Evolutionary conservation across 2,329 filamentous ascomycete genomes (phyloP).

Genomic region (Didymella segeticola): DNA sequence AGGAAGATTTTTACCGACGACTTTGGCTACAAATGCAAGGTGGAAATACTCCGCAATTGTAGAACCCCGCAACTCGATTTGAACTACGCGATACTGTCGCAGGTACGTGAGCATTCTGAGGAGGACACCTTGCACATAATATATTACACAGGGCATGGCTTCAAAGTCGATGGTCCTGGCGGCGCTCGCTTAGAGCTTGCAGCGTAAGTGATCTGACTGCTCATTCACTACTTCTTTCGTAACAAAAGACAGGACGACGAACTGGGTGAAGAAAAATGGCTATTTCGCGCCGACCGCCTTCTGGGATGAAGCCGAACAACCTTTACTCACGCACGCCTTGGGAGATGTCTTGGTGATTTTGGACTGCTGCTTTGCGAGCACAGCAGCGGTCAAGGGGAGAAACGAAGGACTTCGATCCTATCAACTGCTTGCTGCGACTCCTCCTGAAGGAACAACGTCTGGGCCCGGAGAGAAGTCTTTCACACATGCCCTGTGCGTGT

Average conservation of each 20-base stretch:
- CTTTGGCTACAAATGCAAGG: too few species aligned
- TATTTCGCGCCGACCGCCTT: background rate
- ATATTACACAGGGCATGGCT: background rate
- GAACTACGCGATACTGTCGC: too few species aligned
- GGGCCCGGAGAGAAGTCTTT: slow-evolving; percentile 11
- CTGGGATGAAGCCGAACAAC: slow-evolving; percentile 31
- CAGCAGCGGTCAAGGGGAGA: slow-evolving; percentile 17
- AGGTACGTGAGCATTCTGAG: too few species aligned
- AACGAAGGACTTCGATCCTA: slow-evolving; percentile 6
- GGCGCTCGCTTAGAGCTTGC: slow-evolving; percentile 20
- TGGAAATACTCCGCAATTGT: too few species aligned
- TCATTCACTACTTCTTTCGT: too few species aligned
- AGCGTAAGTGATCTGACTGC: slow-evolving; percentile 23
- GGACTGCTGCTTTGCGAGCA: slow-evolving; percentile 42
- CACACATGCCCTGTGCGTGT: background rate
- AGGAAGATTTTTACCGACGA: too few species aligned
- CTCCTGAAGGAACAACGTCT: background rate
- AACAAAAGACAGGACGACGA: too few species aligned
- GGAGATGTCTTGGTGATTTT: slow-evolving; percentile 39
- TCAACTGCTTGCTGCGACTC: slow-evolving; percentile 13
- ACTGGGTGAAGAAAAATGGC: background rate
- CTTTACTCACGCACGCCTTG: slow-evolving; percentile 14
- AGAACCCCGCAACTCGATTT: too few species aligned
- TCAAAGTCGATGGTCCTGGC: too few species aligned
- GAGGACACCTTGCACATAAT: background rate